A percentile compares a stretch with the other conserved stretches of the same genome.
Evolutionary conservation across 306 rosid species (phyloP).

Genomic region (Fragaria iinumae): DNA sequence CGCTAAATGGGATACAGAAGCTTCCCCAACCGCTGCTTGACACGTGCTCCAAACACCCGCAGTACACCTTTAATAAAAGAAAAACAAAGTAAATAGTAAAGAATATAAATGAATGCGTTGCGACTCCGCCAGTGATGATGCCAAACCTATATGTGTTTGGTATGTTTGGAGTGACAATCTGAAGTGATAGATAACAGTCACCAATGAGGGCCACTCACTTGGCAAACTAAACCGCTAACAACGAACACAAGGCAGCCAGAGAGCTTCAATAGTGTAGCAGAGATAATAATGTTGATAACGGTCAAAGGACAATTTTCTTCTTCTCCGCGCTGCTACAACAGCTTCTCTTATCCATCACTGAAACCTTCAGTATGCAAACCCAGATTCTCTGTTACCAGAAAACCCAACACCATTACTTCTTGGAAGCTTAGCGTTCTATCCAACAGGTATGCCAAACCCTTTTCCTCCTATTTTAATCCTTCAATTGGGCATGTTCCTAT

Average conservation of each 20-base stretch:
- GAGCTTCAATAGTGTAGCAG: background rate
- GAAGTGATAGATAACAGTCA: background rate
- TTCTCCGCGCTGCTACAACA: constrained; percentile 37
- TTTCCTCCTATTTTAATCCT: background rate
- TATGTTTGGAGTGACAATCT: background rate
- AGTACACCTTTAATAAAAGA: too few relatives aligned
- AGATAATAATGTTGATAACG: constrained; percentile 70
- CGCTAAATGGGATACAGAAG: too few relatives aligned
- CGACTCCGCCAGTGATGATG: too few relatives aligned
- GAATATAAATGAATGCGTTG: too few relatives aligned
- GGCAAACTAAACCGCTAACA: background rate
- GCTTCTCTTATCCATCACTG: constrained; percentile 20
- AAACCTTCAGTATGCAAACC: constrained; percentile 43
- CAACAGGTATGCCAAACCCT: constrained; percentile 40
- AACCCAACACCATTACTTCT: constrained; percentile 28
- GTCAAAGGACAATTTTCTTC: constrained; percentile 55
- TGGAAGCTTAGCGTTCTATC: constrained; percentile 47
- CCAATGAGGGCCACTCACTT: constrained; percentile 2
- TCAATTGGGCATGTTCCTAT: background rate
- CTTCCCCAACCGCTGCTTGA: too few relatives aligned
- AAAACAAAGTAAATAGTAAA: too few relatives aligned
- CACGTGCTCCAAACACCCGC: too few relatives aligned
- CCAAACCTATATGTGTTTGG: too few relatives aligned
- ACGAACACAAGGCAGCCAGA: background rate
- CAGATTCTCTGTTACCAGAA: constrained; percentile 40